Base-by-base conservation (phyloP, 257 asterid species). In the Nyctanthes arbortristis region DNA sequence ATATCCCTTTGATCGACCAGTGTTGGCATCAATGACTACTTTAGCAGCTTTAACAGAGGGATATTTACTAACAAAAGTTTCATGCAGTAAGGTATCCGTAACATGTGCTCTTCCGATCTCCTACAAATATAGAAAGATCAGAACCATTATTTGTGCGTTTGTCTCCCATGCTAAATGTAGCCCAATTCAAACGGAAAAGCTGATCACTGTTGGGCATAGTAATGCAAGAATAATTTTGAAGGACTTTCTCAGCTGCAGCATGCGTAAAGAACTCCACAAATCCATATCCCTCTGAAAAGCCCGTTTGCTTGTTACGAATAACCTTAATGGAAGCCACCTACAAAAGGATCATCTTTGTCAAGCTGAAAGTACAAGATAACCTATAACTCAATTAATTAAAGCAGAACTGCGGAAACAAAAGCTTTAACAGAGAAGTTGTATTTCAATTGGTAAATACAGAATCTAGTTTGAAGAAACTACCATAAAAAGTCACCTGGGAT, bases 21-120 rank as follows among this genome's bases (percentile, higher is more conserved):
- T 79, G 67, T 61, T 77, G 54, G 81, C 81, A 72, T 80, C 88
- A 25, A 74, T 75, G 52, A 80, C 88, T 52, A 83, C 85, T 78
- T 83, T 83, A 74, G 88, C 88, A 65, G 83, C 80, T 80, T 80
- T 83, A 72, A 83, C 88, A 75, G 88, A 80, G 35, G 85, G 76
- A 55, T 80, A 80, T 77, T 63, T 78, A 49, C 63, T 68, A 24
- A 75, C 63, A 70, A 83, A 83, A 34, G 88, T 80, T 49, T 83
- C 88, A 67, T 72, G 85, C 73, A 83, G 76, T 63, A 83, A 72
- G 69, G 80, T 66, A 73, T 83, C 85, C 16, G 88, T 80, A 67
- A 83, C 88, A 83, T 80, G 85, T 45, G 83, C 79, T 75, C 85
- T 85, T 77, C 5, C 80, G 78, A 75, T 83, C 88, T 72, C 88